These are phyloP conservation scores for Talaromyces sp. DNA, from an alignment of 2,329 filamentous ascomycete genomes.

Conservation along the genomic window DNA sequence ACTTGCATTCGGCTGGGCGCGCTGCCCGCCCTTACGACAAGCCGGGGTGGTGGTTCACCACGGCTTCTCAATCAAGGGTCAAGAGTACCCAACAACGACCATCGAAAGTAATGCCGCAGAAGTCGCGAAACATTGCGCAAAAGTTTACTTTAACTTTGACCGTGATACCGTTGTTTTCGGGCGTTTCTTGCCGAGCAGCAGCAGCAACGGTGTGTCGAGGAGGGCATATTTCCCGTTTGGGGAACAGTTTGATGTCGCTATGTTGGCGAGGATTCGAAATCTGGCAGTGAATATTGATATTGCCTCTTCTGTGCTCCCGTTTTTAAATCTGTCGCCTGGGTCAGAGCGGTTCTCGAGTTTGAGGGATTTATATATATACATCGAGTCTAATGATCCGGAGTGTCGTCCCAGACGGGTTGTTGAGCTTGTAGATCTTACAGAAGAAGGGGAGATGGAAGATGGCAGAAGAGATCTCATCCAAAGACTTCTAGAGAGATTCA, in stretches of 20 bases:
- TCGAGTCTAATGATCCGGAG: not conserved
- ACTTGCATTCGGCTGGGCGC: not conserved
- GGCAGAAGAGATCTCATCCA: not conserved
- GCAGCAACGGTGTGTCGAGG: no score
- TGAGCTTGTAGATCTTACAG: conserved; percentile 2
- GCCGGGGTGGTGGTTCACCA: not conserved
- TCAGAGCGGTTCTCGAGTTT: not conserved
- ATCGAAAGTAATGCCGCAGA: not conserved
- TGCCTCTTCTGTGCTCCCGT: not conserved
- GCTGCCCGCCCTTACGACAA: not conserved
- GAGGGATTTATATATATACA: not conserved
- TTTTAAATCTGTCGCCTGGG: not conserved
- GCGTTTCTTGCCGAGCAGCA: not conserved
- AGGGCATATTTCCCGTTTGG: not conserved
- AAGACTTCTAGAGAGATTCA: not conserved
- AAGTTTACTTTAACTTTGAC: not conserved
- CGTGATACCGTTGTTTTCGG: not conserved
- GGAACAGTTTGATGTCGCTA: not conserved
- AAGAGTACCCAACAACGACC: not conserved
- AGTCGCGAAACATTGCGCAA: not conserved
- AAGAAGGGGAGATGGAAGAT: not conserved
- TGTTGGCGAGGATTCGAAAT: not conserved
- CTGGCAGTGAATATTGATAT: not conserved
- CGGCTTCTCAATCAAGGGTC: not conserved
- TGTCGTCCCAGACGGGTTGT: not conserved